Percentiles rank a stretch among this genome's conserved stretches.
Evolutionary conservation across 441 rosid genomes (phyloP).

Genomic region (Gossypium gossypioides): DNA sequence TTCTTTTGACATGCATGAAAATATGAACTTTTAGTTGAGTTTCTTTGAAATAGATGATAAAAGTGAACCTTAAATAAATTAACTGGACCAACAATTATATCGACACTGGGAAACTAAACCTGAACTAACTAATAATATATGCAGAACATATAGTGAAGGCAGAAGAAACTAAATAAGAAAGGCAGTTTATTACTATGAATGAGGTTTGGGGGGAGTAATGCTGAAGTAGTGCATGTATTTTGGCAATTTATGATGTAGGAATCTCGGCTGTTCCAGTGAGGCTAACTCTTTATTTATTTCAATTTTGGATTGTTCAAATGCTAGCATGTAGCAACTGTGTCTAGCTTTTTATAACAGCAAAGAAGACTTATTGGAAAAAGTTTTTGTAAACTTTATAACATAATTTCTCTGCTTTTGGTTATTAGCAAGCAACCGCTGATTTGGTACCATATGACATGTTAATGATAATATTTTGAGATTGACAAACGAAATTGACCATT

Average conservation of each 20-base stretch:
- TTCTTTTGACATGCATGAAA: background rate
- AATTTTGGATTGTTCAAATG: background rate
- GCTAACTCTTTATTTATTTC: background rate
- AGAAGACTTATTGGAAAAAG: background rate
- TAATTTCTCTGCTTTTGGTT: background rate
- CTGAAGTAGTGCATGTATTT: background rate
- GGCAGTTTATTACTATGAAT: background rate
- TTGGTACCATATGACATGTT: background rate
- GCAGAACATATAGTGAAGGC: background rate
- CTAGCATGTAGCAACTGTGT: background rate
- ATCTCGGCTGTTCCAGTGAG: background rate
- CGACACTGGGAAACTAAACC: background rate
- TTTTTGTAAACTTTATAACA: background rate
- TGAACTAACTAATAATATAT: background rate
- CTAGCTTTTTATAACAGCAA: background rate
- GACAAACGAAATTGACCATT: background rate
- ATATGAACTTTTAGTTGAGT: constrained; percentile 1
- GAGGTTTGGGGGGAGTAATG: background rate
- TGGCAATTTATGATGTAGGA: background rate
- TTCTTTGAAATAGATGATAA: background rate
- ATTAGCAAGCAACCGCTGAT: background rate
- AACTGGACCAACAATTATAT: background rate
- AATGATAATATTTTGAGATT: background rate
- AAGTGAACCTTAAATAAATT: constrained; percentile 1
- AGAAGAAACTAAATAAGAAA: background rate